Percentiles rank a stretch among this genome's conserved stretches.
These are phyloP conservation scores for Microcera coccophila DNA, from an alignment of 2,329 filamentous ascomycete species.

Conservation along the genomic window DNA sequence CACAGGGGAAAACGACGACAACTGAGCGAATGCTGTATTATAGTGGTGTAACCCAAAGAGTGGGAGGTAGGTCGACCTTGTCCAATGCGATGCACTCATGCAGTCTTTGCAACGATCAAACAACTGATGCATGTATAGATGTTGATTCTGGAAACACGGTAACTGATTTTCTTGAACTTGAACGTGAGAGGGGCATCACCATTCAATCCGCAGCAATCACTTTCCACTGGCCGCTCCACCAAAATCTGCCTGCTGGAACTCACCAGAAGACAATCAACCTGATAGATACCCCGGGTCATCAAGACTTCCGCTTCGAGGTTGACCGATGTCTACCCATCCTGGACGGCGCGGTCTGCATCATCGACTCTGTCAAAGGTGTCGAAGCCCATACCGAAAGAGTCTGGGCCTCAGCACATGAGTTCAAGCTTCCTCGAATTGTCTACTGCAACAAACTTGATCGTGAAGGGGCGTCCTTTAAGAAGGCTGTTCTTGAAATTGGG, in stretches of 20 bases:
- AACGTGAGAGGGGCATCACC: constrained; percentile 88
- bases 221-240: constrained; percentile 78
- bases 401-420: constrained; percentile 84
- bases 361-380: constrained; percentile 88
- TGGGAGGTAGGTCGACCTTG: constrained; percentile 57
- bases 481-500: constrained; percentile 82
- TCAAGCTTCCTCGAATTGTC: constrained; percentile 75
- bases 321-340: constrained; percentile 83
- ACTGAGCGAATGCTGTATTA: constrained; percentile 99
- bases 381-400: constrained; percentile 97
- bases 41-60: constrained; percentile 79
- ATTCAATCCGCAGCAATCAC: constrained; percentile 97
- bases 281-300: constrained; percentile 94
- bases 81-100: neutral
- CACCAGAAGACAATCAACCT: constrained; percentile 72
- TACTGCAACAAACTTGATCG: constrained; percentile 79
- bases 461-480: constrained; percentile 73
- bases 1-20: constrained; percentile 87
- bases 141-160: constrained; percentile 96
- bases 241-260: constrained; percentile 37
- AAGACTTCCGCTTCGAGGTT: constrained; percentile 96
- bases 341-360: constrained; percentile 87
- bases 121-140: no score
- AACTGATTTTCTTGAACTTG: constrained; percentile 92
- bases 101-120: no score